Base-by-base conservation (phyloP, 179 eudicot species). In the Nepenthes alata region DNA sequence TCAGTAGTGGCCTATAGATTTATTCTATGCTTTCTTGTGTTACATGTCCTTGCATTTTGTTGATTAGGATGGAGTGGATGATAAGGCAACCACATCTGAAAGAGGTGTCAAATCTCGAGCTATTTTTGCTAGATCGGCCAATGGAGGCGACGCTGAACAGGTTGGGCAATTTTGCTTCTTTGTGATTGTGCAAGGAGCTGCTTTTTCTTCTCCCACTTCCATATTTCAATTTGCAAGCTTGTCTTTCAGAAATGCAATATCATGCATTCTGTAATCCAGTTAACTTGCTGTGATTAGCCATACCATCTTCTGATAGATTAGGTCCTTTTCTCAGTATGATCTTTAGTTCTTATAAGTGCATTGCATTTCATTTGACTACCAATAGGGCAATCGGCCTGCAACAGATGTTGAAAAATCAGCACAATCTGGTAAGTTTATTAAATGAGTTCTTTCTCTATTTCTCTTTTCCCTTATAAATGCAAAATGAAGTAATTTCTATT, bases 131-230 rank as follows among this genome's bases (percentile, higher is more conserved):
- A 81, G 94, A 67, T 74, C 71, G 61, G 78, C 67, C 55, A 94
- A 94, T 67, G 99, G 99, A 60, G 70, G 80, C 48, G 71, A 83
- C 47, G 68, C 84, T 62, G 97, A 94, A 15, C 99, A 85, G 86
- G 99, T 94, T 76, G 4, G 44, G 8, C 47, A 58, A 14, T 48
- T 34, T 41, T 41, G 8, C 8, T 4, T 41, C 8, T 16, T 55
- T 37, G 3, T 6, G 3, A 54, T 3, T 54, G 13, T 4, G 4
- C 53, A 13, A 10, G 53, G 53, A 10, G n/a, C 53, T 13, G 0
- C 9, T 13, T 50, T 50, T 50, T 50, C 15, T 41, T 41, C 45
- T 7, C 11, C 11, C 11, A 3, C 3, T 50, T 50, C 12, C 25
- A 25, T 50, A 5, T 11, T 11, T 50, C 15, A 5, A 3, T 50